phyloP scores from a whole-genome alignment of 2,329 filamentous ascomycete species.

The Trichoderma koningii region DNA sequence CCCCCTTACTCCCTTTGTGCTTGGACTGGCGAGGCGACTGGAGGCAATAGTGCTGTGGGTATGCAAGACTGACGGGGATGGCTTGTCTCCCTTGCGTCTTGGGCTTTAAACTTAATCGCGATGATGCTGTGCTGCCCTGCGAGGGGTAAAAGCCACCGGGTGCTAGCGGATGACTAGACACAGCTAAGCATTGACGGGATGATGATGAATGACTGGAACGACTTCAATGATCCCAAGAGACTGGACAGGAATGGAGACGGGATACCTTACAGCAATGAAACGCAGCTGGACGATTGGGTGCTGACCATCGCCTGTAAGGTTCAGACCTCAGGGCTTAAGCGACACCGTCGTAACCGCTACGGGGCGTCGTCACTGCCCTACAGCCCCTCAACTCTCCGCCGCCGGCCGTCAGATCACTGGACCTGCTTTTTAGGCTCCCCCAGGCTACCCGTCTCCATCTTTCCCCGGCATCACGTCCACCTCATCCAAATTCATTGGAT shows the following conservation, averaged over 20 bases:
- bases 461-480: conserved; percentile 1
- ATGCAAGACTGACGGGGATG: neutral
- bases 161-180: neutral
- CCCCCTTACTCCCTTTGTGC: neutral
- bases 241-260: neutral
- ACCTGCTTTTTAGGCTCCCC: neutral
- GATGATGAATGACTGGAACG: neutral
- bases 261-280: too few relatives aligned
- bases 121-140: conserved; percentile 21
- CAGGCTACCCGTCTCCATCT: conserved; percentile 1
- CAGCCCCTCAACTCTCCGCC: neutral
- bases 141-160: neutral
- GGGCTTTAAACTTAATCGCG: conserved; percentile 17
- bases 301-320: neutral
- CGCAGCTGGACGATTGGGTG: too few relatives aligned
- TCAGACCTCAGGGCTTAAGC: neutral
- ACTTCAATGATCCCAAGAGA: neutral
- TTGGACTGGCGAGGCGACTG: too few relatives aligned
- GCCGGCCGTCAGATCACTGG: neutral
- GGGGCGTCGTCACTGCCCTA: conserved; percentile 12
- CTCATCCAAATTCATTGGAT: neutral
- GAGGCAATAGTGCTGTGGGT: neutral
- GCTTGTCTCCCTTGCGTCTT: conserved; percentile 14
- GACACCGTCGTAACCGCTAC: neutral
- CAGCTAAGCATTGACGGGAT: neutral